Conservation (phyloP, 305 asterid species). For the Fraxinus platypoda region DNA sequence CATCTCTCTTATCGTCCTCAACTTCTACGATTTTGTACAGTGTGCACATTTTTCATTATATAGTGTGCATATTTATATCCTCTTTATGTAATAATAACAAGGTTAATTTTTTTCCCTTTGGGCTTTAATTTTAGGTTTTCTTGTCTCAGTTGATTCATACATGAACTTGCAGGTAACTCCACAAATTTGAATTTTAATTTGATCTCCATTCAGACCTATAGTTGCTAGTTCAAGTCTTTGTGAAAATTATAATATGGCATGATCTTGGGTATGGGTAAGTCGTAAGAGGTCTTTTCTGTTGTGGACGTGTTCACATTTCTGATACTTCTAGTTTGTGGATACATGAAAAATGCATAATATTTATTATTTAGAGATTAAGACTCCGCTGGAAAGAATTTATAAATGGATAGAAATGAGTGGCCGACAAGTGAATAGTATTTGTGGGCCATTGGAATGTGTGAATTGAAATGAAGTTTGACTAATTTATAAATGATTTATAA, state of each 20-base stretch:
- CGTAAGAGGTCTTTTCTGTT: background rate
- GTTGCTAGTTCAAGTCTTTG: background rate
- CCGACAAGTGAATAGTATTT: background rate
- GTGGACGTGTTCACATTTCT: background rate
- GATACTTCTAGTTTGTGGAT: background rate
- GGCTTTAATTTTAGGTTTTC: slow-evolving; percentile 41
- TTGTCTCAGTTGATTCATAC: slow-evolving; percentile 71
- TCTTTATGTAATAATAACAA: background rate
- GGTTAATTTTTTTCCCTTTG: slow-evolving; percentile 3
- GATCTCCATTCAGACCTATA: background rate
- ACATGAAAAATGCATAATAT: background rate
- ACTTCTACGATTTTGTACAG: background rate
- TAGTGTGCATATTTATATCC: background rate
- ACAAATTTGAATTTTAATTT: background rate
- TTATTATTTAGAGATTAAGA: background rate
- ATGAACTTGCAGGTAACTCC: slow-evolving; percentile 67
- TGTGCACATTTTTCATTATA: background rate
- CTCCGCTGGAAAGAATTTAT: background rate
- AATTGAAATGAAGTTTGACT: background rate
- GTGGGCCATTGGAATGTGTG: background rate
- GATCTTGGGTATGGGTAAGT: background rate
- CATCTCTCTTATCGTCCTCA: background rate
- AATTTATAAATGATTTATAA: background rate
- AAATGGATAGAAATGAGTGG: background rate
- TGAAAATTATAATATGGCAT: background rate